Base-by-base conservation (phyloP, 352 stramenopile species). In the Pythium aristosporum region DNA sequence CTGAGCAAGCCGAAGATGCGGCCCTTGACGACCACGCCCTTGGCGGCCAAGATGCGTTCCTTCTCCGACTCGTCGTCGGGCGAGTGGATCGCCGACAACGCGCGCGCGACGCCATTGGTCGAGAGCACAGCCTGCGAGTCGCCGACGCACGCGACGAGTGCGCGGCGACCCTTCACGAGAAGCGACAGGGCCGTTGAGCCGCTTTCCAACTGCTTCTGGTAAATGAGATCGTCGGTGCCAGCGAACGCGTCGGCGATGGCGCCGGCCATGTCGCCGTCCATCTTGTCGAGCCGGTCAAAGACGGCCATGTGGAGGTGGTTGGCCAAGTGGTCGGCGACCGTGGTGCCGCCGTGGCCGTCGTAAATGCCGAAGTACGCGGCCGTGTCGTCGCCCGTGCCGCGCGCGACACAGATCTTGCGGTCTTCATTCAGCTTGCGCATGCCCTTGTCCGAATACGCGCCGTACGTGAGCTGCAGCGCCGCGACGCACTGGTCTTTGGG, bases 341-440 rank as follows among this genome's bases (percentile, higher is more conserved):
- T 74, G 5, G 78, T 41, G 21, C 87, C 87, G 48, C 80, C 82
- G 62, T 96, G 87, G 41, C 87, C 87, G 64, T 96, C 87, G 64
- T 91, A 96, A 1, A 96, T 65, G n/a, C 80, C 87, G 58, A 96
- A 93, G 63, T 87, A 96, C 30, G 81, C 85, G 15, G 91, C 73
- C 1, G 80, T 72, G 20, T 94, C 76, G 62, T 91, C 69, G 42
- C 75, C 49, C 6, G 89, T 72, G 54, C 49, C 68, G n/a, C 76
- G 70, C 32, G 80, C 78, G 2, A 69, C 69, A 54, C 72, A 89
- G 10, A 79, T 74, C 30, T 80, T 65, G 61, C 84, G 74, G 68
- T 95, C 86, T 67, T 95, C 86, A 72, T 95, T 95, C 13, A 68
- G 34, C 34, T 86, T 89, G 36, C 86, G 86, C 56, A 81, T 76